phyloP scores from a whole-genome alignment of 2,329 filamentous ascomycete genomes.

The Microsporum audouinii region DNA sequence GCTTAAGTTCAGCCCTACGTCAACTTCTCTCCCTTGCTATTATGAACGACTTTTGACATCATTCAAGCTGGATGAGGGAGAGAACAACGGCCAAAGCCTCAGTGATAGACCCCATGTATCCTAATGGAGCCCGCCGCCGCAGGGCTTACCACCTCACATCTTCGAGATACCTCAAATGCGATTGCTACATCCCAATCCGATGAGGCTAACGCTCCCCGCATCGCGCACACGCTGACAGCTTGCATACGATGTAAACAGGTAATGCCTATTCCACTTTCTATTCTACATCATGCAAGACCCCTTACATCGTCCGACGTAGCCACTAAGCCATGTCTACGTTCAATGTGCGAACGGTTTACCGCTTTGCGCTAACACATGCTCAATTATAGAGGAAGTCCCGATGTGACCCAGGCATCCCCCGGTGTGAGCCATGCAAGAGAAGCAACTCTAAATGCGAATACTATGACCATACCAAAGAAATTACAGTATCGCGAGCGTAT shows the following conservation, averaged over 20 bases:
- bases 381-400: constrained; percentile 72
- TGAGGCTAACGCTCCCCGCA: constrained; percentile 7
- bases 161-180: background rate
- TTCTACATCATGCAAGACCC: background rate
- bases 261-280: background rate
- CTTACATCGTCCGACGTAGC: background rate
- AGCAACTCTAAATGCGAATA: constrained; percentile 90
- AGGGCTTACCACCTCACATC: constrained; percentile 1
- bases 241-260: constrained; percentile 13
- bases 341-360: background rate
- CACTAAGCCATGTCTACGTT: too few species aligned
- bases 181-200: background rate
- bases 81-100: background rate
- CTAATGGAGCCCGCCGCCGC: constrained; percentile 7
- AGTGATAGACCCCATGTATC: constrained; percentile 4
- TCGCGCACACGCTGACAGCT: constrained; percentile 13
- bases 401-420: constrained; percentile 85
- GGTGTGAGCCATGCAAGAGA: constrained; percentile 84
- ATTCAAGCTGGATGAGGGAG: background rate
- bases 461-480: constrained; percentile 77
- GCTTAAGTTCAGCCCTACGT: constrained; percentile 2
- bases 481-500: constrained; percentile 79
- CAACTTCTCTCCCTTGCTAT: background rate
- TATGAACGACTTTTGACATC: background rate
- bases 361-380: background rate